These are phyloP conservation scores for Testicularia cyperi DNA, from an alignment of 1,284 basidiomycete genomes.

Conservation along the genomic window DNA sequence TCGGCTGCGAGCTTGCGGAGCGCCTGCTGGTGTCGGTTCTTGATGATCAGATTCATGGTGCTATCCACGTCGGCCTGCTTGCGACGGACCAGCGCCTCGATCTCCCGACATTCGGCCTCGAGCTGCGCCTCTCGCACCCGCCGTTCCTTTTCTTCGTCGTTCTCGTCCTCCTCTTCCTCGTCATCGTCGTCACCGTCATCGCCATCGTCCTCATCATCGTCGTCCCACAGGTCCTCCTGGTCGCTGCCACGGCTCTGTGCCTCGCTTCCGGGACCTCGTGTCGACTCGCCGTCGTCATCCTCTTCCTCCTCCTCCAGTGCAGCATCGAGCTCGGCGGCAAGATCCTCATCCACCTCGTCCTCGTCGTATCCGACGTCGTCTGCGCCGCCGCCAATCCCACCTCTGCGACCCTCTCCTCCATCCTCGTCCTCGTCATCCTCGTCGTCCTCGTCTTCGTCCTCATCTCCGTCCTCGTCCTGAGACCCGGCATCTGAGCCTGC, in stretches of 20 bases:
- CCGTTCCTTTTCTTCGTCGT: slow-evolving; percentile 53
- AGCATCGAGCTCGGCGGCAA: slow-evolving; percentile 64
- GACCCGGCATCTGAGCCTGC: slow-evolving; percentile 20
- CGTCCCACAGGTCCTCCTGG: slow-evolving; percentile 50
- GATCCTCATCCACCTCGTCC: slow-evolving; percentile 66
- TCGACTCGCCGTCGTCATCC: slow-evolving; percentile 67
- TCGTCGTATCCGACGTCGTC: slow-evolving; percentile 68
- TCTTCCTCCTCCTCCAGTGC: slow-evolving; percentile 60
- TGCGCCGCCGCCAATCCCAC: slow-evolving; percentile 30
- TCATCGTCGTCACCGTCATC: slow-evolving; percentile 76
- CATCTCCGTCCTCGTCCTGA: slow-evolving; percentile 30
- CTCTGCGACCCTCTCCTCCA: slow-evolving; percentile 17
- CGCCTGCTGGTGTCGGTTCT: slow-evolving; percentile 55
- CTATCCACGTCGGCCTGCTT: slow-evolving; percentile 56
- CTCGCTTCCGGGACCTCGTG: slow-evolving; percentile 54
- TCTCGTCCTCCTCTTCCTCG: slow-evolving; percentile 65
- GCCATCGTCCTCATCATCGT: slow-evolving; percentile 63
- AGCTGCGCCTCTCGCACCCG: slow-evolving; percentile 56
- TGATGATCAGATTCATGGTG: slow-evolving; percentile 56
- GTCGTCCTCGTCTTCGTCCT: slow-evolving; percentile 43
- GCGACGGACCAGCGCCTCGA: slow-evolving; percentile 52
- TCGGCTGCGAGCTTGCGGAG: slow-evolving; percentile 52
- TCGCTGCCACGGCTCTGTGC: slow-evolving; percentile 47
- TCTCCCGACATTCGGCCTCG: slow-evolving; percentile 57
- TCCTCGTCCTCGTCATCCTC: slow-evolving; percentile 64